A percentile compares a stretch with the other conserved stretches of the same genome.
Evolutionary conservation across 495 filamentous ascomycete genomes (phyloP).

Genomic region (Hypomontagnella monticulosa): DNA sequence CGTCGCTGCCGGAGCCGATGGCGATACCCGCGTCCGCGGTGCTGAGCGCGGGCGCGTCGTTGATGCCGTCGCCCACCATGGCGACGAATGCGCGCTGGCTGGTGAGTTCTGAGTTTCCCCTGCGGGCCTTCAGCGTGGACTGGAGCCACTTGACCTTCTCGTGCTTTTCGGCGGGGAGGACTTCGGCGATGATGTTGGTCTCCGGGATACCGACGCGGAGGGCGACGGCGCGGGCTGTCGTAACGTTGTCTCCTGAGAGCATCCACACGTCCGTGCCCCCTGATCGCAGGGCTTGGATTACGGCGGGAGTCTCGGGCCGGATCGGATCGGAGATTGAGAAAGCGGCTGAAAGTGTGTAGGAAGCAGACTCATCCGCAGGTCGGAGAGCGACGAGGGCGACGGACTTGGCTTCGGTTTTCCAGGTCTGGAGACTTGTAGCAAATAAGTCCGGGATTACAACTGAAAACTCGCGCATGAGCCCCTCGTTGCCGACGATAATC

Average conservation of each 20-base stretch:
- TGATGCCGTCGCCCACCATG: constrained; percentile 86
- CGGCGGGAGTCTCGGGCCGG: constrained; percentile 73
- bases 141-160: constrained; percentile 85
- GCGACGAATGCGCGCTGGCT: constrained; percentile 54
- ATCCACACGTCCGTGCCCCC: constrained; percentile 82
- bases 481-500: constrained; percentile 86
- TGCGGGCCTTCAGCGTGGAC: constrained; percentile 58
- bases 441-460: constrained; percentile 49
- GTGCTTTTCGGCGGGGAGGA: constrained; percentile 87
- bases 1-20: constrained; percentile 83
- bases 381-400: constrained; percentile 72
- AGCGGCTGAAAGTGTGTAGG: constrained; percentile 54
- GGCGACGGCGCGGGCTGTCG: constrained; percentile 80
- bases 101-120: constrained; percentile 36
- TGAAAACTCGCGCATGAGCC: constrained; percentile 65
- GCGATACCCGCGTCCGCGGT: constrained; percentile 85
- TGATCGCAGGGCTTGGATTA: constrained; percentile 73
- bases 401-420: constrained; percentile 78
- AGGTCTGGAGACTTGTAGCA: constrained; percentile 62
- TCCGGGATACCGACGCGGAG: constrained; percentile 76
- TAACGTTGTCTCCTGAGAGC: constrained; percentile 87
- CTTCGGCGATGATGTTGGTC: constrained; percentile 83
- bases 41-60: constrained; percentile 84
- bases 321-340: constrained; percentile 77
- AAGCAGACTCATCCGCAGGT: neutral